A percentile compares a stretch with the other conserved stretches of the same genome.
These are phyloP conservation scores for Rosa rugosa DNA, from an alignment of 306 rosid species.

Conservation along the genomic window DNA sequence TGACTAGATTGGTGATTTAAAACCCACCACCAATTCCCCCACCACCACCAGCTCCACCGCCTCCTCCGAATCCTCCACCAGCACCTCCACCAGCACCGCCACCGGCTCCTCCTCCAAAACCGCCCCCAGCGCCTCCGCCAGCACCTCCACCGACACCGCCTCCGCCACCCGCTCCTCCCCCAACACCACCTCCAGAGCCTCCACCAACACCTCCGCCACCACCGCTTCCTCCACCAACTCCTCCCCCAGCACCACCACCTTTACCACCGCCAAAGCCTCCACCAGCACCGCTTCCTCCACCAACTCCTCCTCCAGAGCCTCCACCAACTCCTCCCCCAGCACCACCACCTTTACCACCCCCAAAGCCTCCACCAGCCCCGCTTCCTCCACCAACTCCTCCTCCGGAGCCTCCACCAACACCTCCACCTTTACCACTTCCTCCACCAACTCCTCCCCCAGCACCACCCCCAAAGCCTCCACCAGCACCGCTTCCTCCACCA, in stretches of 20 bases:
- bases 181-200: background rate
- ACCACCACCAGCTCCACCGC: constrained; percentile 11
- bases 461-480: background rate
- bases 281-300: constrained; percentile 14
- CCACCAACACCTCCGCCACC: constrained; percentile 6
- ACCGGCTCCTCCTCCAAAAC: background rate
- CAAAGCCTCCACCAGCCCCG: too few relatives aligned
- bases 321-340: background rate
- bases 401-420: background rate
- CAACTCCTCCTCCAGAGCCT: constrained; percentile 6
- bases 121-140: constrained; percentile 13
- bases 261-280: constrained; percentile 3
- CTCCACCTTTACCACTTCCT: constrained; percentile 1
- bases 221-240: constrained; percentile 1
- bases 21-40: constrained; percentile 44
- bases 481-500: background rate
- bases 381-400: constrained; percentile 6
- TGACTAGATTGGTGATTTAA: background rate
- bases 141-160: constrained; percentile 4
- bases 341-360: too few relatives aligned
- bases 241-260: constrained; percentile 11
- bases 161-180: background rate
- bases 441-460: background rate
- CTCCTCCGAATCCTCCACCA: constrained; percentile 4
- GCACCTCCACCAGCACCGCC: background rate